Conservation (phyloP, 2,329 filamentous ascomycete genomes). For the Raffaelea arxii region DNA sequence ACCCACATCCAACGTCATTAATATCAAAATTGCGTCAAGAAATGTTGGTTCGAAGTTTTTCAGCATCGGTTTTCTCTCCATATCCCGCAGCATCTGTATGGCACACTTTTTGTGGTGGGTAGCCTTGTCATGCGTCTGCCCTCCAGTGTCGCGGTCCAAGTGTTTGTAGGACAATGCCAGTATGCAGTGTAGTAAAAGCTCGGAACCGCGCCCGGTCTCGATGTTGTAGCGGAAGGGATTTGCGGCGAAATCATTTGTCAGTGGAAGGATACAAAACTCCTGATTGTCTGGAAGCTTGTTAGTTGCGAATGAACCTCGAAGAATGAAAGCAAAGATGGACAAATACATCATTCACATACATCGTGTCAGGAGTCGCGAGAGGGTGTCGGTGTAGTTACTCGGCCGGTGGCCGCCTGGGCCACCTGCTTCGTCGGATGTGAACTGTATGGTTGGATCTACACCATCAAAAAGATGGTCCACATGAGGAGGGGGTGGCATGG, state of each 20-base stretch:
- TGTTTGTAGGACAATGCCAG: constrained; percentile 21
- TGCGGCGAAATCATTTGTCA: constrained; percentile 20
- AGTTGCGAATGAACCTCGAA: too few species aligned
- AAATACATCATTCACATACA: too few species aligned
- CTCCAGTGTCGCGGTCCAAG: constrained; percentile 18
- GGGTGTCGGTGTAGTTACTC: not conserved
- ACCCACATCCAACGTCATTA: constrained; percentile 24
- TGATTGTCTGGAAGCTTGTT: constrained; percentile 18
- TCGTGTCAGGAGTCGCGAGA: not conserved
- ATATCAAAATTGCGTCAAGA: constrained; percentile 20
- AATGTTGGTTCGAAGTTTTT: constrained; percentile 10
- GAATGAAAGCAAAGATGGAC: too few species aligned
- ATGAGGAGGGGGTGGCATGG: not conserved
- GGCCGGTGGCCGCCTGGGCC: not conserved
- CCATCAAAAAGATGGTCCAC: not conserved
- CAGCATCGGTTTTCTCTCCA: constrained; percentile 1
- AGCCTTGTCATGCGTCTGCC: constrained; percentile 13
- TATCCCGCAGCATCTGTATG: constrained; percentile 15
- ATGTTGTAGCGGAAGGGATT: constrained; percentile 22
- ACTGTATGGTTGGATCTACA: not conserved
- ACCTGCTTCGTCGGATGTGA: not conserved
- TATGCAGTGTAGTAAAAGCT: constrained; percentile 22
- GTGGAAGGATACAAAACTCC: constrained; percentile 23
- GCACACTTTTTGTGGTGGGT: constrained; percentile 15
- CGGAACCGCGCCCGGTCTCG: constrained; percentile 14